A percentile compares a stretch with the other conserved stretches of the same genome.
Conservation (phyloP, 2,329 filamentous ascomycete genomes). For the Coleophoma cylindrospora region DNA sequence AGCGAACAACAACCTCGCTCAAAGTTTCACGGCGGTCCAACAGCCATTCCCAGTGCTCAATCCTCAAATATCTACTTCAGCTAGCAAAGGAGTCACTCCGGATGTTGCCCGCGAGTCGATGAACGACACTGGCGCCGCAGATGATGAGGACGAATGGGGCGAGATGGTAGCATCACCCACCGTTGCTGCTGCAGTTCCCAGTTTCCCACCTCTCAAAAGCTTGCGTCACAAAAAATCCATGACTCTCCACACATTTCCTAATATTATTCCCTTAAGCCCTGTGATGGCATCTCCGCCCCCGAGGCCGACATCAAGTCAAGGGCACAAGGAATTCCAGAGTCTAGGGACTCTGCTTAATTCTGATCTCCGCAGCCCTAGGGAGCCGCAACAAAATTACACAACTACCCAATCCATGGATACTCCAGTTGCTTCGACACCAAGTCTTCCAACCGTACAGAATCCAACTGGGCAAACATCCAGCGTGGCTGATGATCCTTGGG, state of each 20-base stretch:
- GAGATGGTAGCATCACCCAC: constrained; percentile 31
- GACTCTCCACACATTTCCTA: constrained; percentile 8
- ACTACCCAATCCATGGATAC: neutral
- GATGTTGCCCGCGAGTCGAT: neutral
- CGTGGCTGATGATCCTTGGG: constrained; percentile 23
- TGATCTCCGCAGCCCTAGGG: too few species aligned
- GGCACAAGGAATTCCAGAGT: too few species aligned
- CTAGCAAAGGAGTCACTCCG: too few species aligned
- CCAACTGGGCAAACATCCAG: neutral
- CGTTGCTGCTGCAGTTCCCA: constrained; percentile 9
- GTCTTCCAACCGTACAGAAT: neutral
- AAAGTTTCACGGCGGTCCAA: too few species aligned
- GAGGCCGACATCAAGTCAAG: neutral
- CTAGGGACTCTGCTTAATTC: too few species aligned
- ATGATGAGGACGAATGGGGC: constrained; percentile 31
- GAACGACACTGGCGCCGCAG: neutral
- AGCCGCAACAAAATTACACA: too few species aligned
- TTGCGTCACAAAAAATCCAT: constrained; percentile 17
- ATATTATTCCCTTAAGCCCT: neutral
- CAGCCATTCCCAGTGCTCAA: neutral
- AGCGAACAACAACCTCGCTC: too few species aligned
- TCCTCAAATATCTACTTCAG: neutral
- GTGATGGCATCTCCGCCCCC: neutral
- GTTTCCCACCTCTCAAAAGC: constrained; percentile 2
- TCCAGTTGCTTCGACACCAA: neutral